Percentiles rank a stretch among this genome's conserved stretches.
These are phyloP conservation scores for Tylopilus balloui DNA, from an alignment of 768 basidiomycete species.

Conservation along the genomic window DNA sequence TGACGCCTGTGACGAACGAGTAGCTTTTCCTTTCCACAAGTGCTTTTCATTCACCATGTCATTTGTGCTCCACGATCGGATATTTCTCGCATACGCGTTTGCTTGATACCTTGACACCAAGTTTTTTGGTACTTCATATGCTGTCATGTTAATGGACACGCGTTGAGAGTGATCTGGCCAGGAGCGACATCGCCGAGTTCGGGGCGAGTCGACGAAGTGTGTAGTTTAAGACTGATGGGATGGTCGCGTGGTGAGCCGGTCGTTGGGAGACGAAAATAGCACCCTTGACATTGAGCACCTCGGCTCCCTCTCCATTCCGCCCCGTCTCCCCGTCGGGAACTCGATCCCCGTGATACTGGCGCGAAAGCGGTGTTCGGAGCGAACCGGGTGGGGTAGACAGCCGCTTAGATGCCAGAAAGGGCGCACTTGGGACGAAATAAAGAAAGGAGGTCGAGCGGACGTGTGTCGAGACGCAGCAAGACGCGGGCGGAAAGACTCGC, in stretches of 20 bases:
- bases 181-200: not conserved
- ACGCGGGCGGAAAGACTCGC: conserved; percentile 20
- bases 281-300: not conserved
- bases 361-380: conserved; percentile 12
- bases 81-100: not conserved
- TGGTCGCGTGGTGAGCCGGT: not conserved
- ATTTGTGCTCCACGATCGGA: not conserved
- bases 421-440: not conserved
- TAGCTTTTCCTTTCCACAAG: not conserved
- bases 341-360: conserved; percentile 1
- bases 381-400: conserved; percentile 11
- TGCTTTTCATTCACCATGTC: not conserved
- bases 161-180: not conserved
- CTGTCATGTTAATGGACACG: not conserved
- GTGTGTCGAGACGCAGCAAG: not conserved
- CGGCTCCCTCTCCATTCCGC: conserved; percentile 1
- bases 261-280: not conserved
- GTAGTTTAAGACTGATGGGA: not conserved
- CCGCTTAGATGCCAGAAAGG: not conserved
- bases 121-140: not conserved
- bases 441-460: not conserved
- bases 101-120: conserved; percentile 3
- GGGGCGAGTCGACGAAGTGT: not conserved
- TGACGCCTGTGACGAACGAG: not conserved
- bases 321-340: not conserved